These are phyloP conservation scores for Peribolospora kevripleyi DNA, from an alignment of 768 basidiomycete genomes.

Conservation along the genomic window DNA sequence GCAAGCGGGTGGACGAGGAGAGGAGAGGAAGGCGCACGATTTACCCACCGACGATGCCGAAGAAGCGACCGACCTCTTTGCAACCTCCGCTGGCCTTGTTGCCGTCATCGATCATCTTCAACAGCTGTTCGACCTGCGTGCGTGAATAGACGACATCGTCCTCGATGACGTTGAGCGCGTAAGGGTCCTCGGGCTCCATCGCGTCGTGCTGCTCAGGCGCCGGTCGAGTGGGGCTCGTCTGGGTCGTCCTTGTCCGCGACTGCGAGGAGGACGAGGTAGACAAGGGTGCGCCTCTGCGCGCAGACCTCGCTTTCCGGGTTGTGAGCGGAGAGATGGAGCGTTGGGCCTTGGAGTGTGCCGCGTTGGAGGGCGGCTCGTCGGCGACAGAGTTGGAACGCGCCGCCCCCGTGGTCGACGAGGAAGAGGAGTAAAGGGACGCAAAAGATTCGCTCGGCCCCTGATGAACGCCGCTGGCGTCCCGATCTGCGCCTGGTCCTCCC, in stretches of 20 bases:
- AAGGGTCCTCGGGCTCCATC: constrained; percentile 23
- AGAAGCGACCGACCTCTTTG: constrained; percentile 46
- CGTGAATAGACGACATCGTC: constrained; percentile 72
- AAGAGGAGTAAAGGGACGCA: no score
- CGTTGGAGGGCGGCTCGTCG: no score
- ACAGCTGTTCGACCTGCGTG: constrained; percentile 66
- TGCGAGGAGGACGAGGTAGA: no score
- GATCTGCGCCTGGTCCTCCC: no score
- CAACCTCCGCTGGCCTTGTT: constrained; percentile 68
- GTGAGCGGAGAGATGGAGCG: no score
- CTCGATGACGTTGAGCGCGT: constrained; percentile 52
- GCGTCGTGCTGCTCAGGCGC: constrained; percentile 20
- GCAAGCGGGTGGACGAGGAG: constrained; percentile 4
- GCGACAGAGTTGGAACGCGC: no score
- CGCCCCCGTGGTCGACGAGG: no score
- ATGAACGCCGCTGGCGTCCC: no score
- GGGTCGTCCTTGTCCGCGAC: not conserved
- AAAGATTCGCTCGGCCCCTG: no score
- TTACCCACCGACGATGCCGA: constrained; percentile 48
- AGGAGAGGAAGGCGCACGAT: not conserved
- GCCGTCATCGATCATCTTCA: constrained; percentile 88
- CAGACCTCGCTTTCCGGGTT: no score
- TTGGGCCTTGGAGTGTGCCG: no score
- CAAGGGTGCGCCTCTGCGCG: no score
- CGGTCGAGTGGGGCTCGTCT: not conserved